Base-by-base conservation (phyloP, 352 stramenopile genomes). In the Globisporangium camurandrum region DNA sequence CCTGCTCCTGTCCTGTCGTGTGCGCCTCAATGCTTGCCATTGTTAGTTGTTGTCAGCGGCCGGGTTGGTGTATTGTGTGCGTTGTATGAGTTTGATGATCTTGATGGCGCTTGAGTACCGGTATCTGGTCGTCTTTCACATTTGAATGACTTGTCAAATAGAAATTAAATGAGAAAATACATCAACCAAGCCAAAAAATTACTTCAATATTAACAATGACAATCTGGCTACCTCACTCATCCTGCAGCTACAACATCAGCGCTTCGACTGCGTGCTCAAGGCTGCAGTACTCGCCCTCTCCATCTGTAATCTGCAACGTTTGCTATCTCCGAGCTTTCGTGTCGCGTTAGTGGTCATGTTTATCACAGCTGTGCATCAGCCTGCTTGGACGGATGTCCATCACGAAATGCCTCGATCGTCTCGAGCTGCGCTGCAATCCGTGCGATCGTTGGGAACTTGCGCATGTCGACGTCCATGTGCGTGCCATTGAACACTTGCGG, bases 401-500 rank as follows among this genome's bases (percentile, higher is more conserved):
- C 63, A 34, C 88, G 50, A 66, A 98, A 97, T 41, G 75, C 94
- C 3, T 72, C 67, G 23, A 97, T 61, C 26, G 73, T 51, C 45
- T 75, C 60, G 34, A 95, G 71, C 14, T 61, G 61, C 11, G 66
- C 61, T 36, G 90, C 66, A 41, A 98, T 79, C 23, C 75, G 71
- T 41, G 71, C 46, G 61, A 97, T 88, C 17, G 57, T 87, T 37
- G 90, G 92, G 66, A 87, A 97, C 51, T 67, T 59, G 34, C 63
- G 49, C 64, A 97, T 84, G 59, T 98, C 86, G 24, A 97, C 76
- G 14, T 72, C 70, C 54, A 96, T 88, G 24, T 75, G 69, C 50
- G 79, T 73, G 39, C 85, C 92, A 59, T 98, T 97, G 74, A 95
- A 96, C 16, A 98, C 62, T 59, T 98, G 89, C n/a, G 92, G 89